Conservation (phyloP, 2,329 filamentous ascomycete genomes). For the Camillea tinctor region DNA sequence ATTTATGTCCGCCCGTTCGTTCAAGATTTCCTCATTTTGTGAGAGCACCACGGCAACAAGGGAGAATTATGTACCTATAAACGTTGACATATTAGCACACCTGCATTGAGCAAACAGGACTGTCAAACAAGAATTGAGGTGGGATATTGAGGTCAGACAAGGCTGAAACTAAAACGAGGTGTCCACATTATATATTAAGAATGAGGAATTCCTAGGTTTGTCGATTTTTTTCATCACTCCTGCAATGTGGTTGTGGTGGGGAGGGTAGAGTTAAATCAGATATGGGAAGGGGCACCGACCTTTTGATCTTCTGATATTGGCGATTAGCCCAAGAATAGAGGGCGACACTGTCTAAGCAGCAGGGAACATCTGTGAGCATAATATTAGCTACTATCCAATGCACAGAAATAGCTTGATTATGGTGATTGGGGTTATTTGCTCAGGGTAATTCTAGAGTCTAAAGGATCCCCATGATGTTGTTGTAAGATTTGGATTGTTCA, state of each 20-base stretch:
- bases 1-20: constrained; percentile 70
- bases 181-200: constrained; percentile 65
- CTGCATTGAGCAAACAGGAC: constrained; percentile 10
- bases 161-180: constrained; percentile 63
- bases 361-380: background rate
- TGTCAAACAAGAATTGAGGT: constrained; percentile 4
- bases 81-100: constrained; percentile 37
- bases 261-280: constrained; percentile 2
- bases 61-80: constrained; percentile 42
- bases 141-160: constrained; percentile 55
- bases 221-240: constrained; percentile 60
- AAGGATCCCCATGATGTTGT: constrained; percentile 50
- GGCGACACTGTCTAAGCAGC: background rate
- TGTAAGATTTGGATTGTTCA: constrained; percentile 66
- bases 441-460: constrained; percentile 56
- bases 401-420: background rate
- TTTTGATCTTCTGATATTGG: constrained; percentile 35
- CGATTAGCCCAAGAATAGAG: background rate
- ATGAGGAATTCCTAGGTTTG: constrained; percentile 66
- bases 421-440: constrained; percentile 38
- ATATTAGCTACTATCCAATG: constrained; percentile 14
- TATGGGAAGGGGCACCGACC: constrained; percentile 41
- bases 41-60: constrained; percentile 19
- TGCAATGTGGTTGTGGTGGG: constrained; percentile 31
- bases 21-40: constrained; percentile 61